These are phyloP conservation scores for Amphichorda felina DNA, from an alignment of 2,329 filamentous ascomycete genomes.

Conservation along the genomic window DNA sequence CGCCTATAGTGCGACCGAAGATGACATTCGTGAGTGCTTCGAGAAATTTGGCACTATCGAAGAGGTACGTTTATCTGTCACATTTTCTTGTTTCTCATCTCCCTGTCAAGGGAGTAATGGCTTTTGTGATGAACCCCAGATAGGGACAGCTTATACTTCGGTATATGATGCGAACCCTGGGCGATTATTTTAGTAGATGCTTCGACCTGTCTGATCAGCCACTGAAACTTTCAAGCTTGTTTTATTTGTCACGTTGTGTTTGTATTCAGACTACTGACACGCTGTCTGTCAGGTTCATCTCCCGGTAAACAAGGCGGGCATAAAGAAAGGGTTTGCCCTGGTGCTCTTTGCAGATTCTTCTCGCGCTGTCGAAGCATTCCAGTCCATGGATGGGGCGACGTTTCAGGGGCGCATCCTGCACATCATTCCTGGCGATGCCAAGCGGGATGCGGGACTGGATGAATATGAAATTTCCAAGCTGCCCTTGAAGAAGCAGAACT, in stretches of 20 bases:
- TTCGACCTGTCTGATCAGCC: slow-evolving; percentile 66
- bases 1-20: slow-evolving; percentile 65
- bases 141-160: slow-evolving; percentile 98
- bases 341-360: slow-evolving; percentile 65
- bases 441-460: slow-evolving; percentile 71
- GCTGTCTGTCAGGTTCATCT: slow-evolving; percentile 62
- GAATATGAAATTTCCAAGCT: slow-evolving; percentile 85
- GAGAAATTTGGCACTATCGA: slow-evolving; percentile 61
- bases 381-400: slow-evolving; percentile 66
- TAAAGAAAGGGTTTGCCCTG: slow-evolving; percentile 84
- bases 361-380: slow-evolving; percentile 67
- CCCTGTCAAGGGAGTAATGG: slow-evolving; percentile 1
- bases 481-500: slow-evolving; percentile 86
- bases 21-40: slow-evolving; percentile 66
- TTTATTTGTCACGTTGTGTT: slow-evolving; percentile 12
- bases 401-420: slow-evolving; percentile 92
- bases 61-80: slow-evolving; percentile 57
- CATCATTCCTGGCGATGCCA: slow-evolving; percentile 73
- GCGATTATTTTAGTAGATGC: slow-evolving; percentile 99
- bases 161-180: slow-evolving; percentile 85
- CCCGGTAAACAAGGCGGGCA: slow-evolving; percentile 59
- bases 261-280: slow-evolving; percentile 3
- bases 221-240: slow-evolving; percentile 1
- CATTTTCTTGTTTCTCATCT: slow-evolving; percentile 5
- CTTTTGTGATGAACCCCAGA: slow-evolving; percentile 92